Base-by-base conservation (phyloP, 306 rosid genomes). In the Cucumis melo region DNA sequence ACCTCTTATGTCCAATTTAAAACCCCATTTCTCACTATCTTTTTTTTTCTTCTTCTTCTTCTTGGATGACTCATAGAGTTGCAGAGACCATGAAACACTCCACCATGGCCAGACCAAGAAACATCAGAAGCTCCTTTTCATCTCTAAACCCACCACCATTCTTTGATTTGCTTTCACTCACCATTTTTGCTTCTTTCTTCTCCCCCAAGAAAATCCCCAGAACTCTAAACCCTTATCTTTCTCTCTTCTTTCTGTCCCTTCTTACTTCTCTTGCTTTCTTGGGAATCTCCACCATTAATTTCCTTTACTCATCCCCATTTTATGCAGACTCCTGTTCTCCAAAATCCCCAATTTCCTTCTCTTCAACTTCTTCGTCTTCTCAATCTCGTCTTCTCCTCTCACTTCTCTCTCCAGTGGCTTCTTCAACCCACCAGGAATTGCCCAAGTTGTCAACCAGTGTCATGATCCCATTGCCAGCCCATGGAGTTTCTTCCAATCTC, bases 391-490 rank as follows among this genome's bases (percentile, higher is more conserved):
- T 70, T n/a, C 54, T 72, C 75, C 29, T 79, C 0, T 65, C 84
- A 14, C 77, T 84, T 0, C 83, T 86, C 36, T 81, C 76, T 21
- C 73, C 82, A 2, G 56, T 56, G 2, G 53, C 68, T 62, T 62
- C 21, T 50, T 63, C 82, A 2, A 32, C 76, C 2, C 46, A 48
- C 36, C 81, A 55, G 24, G 77, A 70, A 0, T 77, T 32, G 64
- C 85, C 81, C 11, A 78, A 44, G 20, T 77, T 80, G 7, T 73
- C 85, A 7, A 34, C 36, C 20, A 63, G 75, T 12, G 76, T 44
- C 2, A 80, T 86, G 82, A 84, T 82, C 58, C 89, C 89, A 0
- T 68, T 88, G 10, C 89, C 91, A 0, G 80, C 85, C 17, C 88
- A 77, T 6, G 75, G 81, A 51, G 20, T 66, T 7, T 13, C 32